phyloP scores from a whole-genome alignment of 1,139 yeast species.

The Saccharomyces pastorianus region DNA sequence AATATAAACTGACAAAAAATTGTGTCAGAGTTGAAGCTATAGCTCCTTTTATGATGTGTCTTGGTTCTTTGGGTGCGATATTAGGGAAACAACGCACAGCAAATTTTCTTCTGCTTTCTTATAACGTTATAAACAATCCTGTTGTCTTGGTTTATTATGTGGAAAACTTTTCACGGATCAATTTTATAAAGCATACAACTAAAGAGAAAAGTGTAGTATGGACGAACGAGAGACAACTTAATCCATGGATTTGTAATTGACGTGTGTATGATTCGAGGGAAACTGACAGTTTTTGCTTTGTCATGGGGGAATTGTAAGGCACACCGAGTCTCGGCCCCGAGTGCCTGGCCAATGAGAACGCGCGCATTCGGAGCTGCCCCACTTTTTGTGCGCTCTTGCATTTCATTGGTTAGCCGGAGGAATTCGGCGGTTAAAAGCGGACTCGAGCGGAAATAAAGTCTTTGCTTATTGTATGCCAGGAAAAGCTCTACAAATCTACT shows the following conservation, averaged over 20 bases:
- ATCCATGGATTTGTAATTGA: background rate
- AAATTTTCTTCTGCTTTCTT: background rate
- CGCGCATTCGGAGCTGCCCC: background rate
- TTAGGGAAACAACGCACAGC: background rate
- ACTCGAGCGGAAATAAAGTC: background rate
- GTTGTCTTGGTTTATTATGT: background rate
- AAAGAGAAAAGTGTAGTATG: background rate
- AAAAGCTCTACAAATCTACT: background rate
- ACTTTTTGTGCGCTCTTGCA: constrained; percentile 1
- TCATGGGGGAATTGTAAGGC: background rate
- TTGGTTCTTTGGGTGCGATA: background rate
- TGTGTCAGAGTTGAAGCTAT: background rate
- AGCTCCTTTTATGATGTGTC: background rate
- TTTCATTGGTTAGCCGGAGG: background rate
- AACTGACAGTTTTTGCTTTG: background rate
- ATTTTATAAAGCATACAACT: background rate
- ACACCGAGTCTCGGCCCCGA: constrained; percentile 1
- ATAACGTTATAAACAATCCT: background rate
- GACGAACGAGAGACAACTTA: background rate
- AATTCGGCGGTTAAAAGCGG: background rate
- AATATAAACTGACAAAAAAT: background rate
- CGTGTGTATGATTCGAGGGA: background rate
- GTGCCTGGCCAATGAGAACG: background rate
- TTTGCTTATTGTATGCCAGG: background rate
- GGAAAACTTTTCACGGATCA: background rate